phyloP scores from a whole-genome alignment of 1,284 basidiomycete genomes.

The Leccinum subrobustum region DNA sequence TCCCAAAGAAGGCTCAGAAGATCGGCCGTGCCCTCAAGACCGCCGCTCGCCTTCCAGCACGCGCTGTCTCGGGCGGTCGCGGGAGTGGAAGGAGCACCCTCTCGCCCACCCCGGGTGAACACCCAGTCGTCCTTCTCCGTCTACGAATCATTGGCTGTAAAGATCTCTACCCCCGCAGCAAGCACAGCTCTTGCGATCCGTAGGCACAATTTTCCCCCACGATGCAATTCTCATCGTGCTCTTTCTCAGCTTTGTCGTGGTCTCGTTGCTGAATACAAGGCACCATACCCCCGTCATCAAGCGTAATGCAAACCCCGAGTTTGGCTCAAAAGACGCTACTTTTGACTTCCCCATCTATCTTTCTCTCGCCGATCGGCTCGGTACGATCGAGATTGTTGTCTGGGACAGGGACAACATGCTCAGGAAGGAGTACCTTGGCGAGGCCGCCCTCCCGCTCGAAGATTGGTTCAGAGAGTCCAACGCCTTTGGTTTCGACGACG shows the following conservation, averaged over 20 bases:
- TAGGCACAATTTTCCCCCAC: slow-evolving; percentile 37
- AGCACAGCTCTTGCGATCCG: slow-evolving; percentile 72
- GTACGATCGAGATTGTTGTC: slow-evolving; percentile 81
- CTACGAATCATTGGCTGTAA: slow-evolving; percentile 67
- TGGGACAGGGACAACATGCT: slow-evolving; percentile 89
- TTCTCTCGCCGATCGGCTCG: slow-evolving; percentile 69
- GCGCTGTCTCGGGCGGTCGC: slow-evolving; percentile 40
- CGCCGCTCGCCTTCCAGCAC: slow-evolving; percentile 45
- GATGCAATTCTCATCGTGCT: slow-evolving; percentile 1
- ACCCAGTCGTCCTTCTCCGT: slow-evolving; percentile 61
- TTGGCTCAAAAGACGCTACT: slow-evolving; percentile 66
- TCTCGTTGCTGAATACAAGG: slow-evolving; percentile 64
- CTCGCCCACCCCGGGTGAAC: slow-evolving; percentile 57
- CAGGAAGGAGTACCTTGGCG: slow-evolving; percentile 92
- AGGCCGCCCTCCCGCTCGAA: slow-evolving; percentile 72
- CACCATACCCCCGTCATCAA: slow-evolving; percentile 80
- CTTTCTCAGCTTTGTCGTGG: slow-evolving; percentile 63
- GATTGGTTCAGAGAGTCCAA: slow-evolving; percentile 73
- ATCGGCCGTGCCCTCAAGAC: slow-evolving; percentile 48
- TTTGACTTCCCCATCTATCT: slow-evolving; percentile 86
- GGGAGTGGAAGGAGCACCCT: slow-evolving; percentile 42
- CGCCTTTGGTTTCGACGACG: slow-evolving; percentile 53
- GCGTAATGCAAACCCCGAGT: slow-evolving; percentile 77
- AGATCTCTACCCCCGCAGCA: slow-evolving; percentile 60
- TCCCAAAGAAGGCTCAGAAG: slow-evolving; percentile 45